phyloP scores from a whole-genome alignment of 441 rosid genomes.

The Croton setiger region DNA sequence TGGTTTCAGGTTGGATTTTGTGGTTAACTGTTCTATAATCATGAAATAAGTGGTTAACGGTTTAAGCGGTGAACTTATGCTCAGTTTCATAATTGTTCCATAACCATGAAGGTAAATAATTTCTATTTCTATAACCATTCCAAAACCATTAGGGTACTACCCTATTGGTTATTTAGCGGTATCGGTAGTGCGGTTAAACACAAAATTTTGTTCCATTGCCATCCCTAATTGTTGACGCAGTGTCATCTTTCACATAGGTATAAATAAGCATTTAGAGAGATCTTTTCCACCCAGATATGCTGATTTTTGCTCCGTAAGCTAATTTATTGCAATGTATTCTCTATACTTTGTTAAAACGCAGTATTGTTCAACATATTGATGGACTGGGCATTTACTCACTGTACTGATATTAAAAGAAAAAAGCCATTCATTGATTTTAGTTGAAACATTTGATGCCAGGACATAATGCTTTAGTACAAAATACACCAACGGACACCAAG shows the following conservation, averaged over 20 bases:
- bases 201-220: too few species aligned
- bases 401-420: background rate
- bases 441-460: constrained; percentile 12
- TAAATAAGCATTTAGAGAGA: background rate
- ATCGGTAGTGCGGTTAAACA: too few species aligned
- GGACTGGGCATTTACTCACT: background rate
- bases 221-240: background rate
- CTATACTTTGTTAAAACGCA: background rate
- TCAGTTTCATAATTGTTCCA: too few species aligned
- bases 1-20: too few species aligned
- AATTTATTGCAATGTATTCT: background rate
- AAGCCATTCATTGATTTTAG: background rate
- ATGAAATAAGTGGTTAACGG: too few species aligned
- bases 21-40: too few species aligned
- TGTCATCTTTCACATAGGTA: background rate
- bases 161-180: too few species aligned
- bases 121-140: too few species aligned
- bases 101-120: too few species aligned
- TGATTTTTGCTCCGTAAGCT: background rate
- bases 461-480: background rate
- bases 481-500: background rate
- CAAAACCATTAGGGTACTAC: too few species aligned
- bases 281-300: background rate
- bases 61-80: too few species aligned
- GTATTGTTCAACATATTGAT: background rate